These are phyloP conservation scores for Fusarium sp. DNA, from an alignment of 2,329 filamentous ascomycete species.

Conservation along the genomic window DNA sequence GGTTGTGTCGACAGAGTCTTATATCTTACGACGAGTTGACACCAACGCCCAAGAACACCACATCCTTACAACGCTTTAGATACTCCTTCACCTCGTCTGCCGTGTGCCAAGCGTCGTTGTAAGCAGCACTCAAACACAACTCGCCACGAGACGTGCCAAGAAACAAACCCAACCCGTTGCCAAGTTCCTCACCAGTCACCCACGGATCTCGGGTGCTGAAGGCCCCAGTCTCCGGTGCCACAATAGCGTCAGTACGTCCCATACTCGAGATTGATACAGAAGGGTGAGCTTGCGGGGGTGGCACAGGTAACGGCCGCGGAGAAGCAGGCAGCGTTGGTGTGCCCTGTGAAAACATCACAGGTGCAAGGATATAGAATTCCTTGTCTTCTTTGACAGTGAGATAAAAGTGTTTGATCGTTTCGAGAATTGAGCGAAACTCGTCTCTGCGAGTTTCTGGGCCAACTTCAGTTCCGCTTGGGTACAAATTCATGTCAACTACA, in stretches of 20 bases:
- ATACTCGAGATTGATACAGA: conserved; percentile 55
- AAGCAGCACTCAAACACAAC: conserved; percentile 59
- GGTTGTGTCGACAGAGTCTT: no score
- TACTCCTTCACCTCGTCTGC: conserved; percentile 37
- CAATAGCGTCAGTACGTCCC: conserved; percentile 55
- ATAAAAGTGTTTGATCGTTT: conserved; percentile 51
- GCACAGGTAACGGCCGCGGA: conserved; percentile 39
- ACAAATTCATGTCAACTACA: conserved; percentile 46
- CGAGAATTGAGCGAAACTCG: conserved; percentile 48
- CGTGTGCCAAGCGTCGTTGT: conserved; percentile 61
- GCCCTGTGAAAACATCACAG: conserved; percentile 41
- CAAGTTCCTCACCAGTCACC: conserved; percentile 63
- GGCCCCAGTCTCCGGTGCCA: conserved; percentile 46
- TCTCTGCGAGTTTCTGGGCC: not conserved
- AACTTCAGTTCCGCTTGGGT: rapidly evolving
- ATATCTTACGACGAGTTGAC: rapidly evolving
- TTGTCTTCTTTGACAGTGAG: conserved; percentile 49
- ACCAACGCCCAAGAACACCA: conserved; percentile 15
- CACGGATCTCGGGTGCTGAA: conserved; percentile 57
- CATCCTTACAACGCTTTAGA: conserved; percentile 38
- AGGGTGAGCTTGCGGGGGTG: conserved; percentile 46
- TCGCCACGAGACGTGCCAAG: conserved; percentile 56
- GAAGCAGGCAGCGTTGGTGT: conserved; percentile 31
- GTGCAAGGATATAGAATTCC: conserved; percentile 50
- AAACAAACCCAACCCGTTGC: conserved; percentile 58